Base-by-base conservation (phyloP, 495 filamentous ascomycete genomes). In the Penicillium pancosmium region DNA sequence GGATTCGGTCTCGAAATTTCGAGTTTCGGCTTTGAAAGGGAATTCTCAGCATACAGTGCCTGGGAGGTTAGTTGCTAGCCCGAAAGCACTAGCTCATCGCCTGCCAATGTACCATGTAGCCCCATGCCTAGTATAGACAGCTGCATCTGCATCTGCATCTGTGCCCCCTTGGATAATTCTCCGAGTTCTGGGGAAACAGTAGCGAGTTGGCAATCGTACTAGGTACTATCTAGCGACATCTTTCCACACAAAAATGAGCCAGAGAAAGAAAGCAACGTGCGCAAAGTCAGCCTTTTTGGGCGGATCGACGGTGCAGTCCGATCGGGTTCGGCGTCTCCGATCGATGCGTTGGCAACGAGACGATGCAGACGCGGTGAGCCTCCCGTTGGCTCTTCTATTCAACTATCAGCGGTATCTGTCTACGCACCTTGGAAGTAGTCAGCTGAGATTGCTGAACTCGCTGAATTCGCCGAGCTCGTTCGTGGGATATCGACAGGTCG, bases 261-360 rank as follows among this genome's bases (percentile, higher is more conserved):
- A 4, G 16, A 41, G 35, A 40, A 33, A 43, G 49, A 53, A 21
- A 47, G 27, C 19, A 44, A 55, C 41, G 27, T 33, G 55, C 46
- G 34, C 44, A 34, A 40, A 16, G 16, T 31, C 16, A 44, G 41
- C 50, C 48, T 21, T 27, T 18, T n/a, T 40, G 55, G 48, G 54
- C 9, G 52, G 63, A 65, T 65, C 63, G 59, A 61, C 59, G 49
- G 54, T 65, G 60, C 60, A 55, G 60, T 63, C 46, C 49, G 60
- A 51, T 63, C 56, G 44, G 38, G 44, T 51, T 69, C 67, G 67
- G 64, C 67, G 61, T 67, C 67, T 61, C 67, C 67, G 67, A 62
- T 62, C 60, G 57, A 65, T 69, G 64, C 49, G 67, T 65, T 69
- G 65, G 61, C 56, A 58, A 63, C 40, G 61, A 62, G 64, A 61